These are phyloP conservation scores for Eleusine coracana DNA, from an alignment of 176 grass and related monocot species.

Conservation along the genomic window DNA sequence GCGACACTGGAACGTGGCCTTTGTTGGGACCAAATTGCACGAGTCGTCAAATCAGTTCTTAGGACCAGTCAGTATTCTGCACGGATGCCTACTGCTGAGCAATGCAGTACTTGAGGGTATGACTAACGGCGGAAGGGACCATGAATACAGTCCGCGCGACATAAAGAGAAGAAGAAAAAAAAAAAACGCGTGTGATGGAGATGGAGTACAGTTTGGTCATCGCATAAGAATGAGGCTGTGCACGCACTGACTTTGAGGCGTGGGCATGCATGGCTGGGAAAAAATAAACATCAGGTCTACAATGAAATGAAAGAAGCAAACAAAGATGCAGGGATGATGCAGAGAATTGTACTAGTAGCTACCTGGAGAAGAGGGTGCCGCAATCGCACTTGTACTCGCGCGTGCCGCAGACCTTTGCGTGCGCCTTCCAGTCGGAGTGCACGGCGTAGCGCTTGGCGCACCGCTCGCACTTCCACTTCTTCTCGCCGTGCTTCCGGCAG, in stretches of 20 bases:
- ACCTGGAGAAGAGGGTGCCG: constrained; percentile 98
- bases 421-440: constrained; percentile 98
- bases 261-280: not conserved
- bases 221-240: not conserved
- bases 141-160: too few species aligned
- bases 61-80: too few species aligned
- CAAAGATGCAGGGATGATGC: too few species aligned
- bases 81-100: too few species aligned
- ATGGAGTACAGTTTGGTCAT: constrained; percentile 14
- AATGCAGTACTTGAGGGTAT: too few species aligned
- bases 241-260: constrained; percentile 14
- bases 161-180: too few species aligned
- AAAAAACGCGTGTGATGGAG: not conserved
- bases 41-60: not conserved
- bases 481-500: constrained; percentile 83
- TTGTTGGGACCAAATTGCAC: not conserved
- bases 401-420: constrained; percentile 96
- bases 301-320: too few species aligned
- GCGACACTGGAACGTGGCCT: constrained; percentile 3
- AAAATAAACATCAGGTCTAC: too few species aligned
- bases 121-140: too few species aligned
- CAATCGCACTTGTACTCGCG: constrained; percentile 96
- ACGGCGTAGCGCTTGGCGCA: constrained; percentile 92
- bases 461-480: constrained; percentile 86
- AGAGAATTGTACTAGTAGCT: too few species aligned